phyloP scores from a whole-genome alignment of 257 asterid species.

The Solanum sparsipilum region DNA sequence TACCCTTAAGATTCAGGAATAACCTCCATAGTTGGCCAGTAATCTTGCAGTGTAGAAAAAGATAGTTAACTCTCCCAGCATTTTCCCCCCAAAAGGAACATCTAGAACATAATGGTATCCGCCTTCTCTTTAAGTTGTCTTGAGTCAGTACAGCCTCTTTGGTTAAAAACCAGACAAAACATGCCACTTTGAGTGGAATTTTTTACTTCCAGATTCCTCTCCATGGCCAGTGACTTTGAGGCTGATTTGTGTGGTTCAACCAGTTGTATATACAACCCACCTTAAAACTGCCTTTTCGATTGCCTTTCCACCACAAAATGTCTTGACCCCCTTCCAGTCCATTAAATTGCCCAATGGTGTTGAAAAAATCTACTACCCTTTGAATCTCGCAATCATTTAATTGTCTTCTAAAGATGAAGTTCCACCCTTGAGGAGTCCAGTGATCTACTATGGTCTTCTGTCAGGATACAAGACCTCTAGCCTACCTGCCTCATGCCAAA shows the following conservation, averaged over 20 bases:
- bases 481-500: background rate
- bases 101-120: background rate
- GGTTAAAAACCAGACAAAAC: background rate
- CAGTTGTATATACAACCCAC: background rate
- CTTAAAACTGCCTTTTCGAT: background rate
- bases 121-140: background rate
- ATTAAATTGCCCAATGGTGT: background rate
- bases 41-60: background rate
- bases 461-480: background rate
- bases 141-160: background rate
- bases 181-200: background rate
- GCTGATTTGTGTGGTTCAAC: background rate
- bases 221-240: background rate
- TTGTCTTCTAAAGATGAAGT: background rate
- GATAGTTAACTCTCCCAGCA: background rate
- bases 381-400: background rate
- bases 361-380: background rate
- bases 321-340: background rate
- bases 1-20: background rate
- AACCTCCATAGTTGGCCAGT: background rate
- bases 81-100: background rate
- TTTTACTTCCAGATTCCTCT: background rate
- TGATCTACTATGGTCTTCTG: background rate
- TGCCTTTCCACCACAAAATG: background rate
- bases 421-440: background rate